Evolutionary conservation across 2,329 filamentous ascomycete genomes (phyloP), one percentile per base, ranked within the genome.

Genomic region (Tolypocladium paradoxum): DNA sequence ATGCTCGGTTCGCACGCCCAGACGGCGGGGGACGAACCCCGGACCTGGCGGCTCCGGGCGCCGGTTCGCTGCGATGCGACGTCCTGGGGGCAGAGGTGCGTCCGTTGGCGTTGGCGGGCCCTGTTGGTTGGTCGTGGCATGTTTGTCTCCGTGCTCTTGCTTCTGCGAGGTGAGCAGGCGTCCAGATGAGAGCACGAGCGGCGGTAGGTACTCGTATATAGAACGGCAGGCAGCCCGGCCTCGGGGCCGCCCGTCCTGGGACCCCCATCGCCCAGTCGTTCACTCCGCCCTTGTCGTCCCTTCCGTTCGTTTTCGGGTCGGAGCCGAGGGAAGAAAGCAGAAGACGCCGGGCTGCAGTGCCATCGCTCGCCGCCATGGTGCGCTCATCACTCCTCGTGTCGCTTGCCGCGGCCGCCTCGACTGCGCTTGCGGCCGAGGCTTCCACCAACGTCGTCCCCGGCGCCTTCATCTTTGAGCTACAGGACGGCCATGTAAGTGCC

Each of bases 401-500:
- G 51, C 53, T 58, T 11, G 29, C 55, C 16, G 59, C 59, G 18
- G 53, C 54, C 11, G 55, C 55, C 20, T 50, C 55, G 29, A 56
- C 56, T 12, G 47, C 54, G 31, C 40, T 57, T 22, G 54, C 55
- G 12, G 48, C 45, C 37, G 45, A 53, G 40, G 34, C 40, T 11
- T 27, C 33, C 43, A 49, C 29, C 20, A 40, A 36, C 1, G 5
- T 52, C 38, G 51, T 62, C 22, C 58, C 55, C 4, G 58, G 61
- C 24, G 61, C 57, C 16, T 63, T 53, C 38, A 60, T 60, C 18
- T 53, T 58, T 36, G 58, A 64, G 64, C 46, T 60, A 2, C 40
- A 50, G 8, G 31, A 54, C 2, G 55, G 53, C 20, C 40, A 55
- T 31, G 57, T 57, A 24, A 43, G 66, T 63, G 16, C 31, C 2